These are phyloP conservation scores for Dorcoceras hygrometricum DNA, from an alignment of 257 asterid species.

Conservation along the genomic window DNA sequence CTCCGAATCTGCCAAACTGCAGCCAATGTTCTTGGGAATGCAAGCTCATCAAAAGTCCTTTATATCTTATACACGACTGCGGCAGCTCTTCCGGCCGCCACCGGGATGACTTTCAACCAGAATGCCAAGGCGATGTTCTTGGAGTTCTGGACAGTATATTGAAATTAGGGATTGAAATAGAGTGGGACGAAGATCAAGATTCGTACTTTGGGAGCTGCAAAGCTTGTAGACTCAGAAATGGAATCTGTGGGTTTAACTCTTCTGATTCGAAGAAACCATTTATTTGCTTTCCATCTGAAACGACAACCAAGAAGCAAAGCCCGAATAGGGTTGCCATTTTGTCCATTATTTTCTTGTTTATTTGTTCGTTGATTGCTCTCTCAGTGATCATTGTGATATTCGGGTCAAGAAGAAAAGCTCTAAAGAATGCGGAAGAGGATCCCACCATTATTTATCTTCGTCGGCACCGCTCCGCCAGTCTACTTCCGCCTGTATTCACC, in stretches of 20 bases:
- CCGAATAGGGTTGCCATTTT: conserved; percentile 46
- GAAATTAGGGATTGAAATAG: conserved; percentile 63
- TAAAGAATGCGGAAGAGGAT: conserved; percentile 53
- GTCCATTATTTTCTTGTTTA: conserved; percentile 38
- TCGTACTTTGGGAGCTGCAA: conserved; percentile 60
- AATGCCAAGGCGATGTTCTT: conserved; percentile 72
- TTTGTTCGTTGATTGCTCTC: conserved; percentile 48
- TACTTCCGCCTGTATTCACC: conserved; percentile 86
- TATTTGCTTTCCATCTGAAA: conserved; percentile 46
- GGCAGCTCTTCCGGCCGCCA: conserved; percentile 43
- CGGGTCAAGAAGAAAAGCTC: conserved; percentile 35
- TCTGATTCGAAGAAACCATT: conserved; percentile 52
- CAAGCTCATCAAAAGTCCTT: conserved; percentile 59
- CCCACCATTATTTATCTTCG: conserved; percentile 75
- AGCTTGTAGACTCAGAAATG: conserved; percentile 47
- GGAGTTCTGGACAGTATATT: conserved; percentile 64
- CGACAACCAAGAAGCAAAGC: conserved; percentile 35
- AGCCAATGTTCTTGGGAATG: conserved; percentile 70
- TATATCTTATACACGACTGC: conserved; percentile 58
- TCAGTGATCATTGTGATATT: conserved; percentile 41
- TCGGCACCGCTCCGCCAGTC: conserved; percentile 72
- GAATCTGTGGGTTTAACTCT: conserved; percentile 77
- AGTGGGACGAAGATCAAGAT: conserved; percentile 77
- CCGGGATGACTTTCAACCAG: conserved; percentile 51
- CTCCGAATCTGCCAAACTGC: conserved; percentile 66